A percentile compares a stretch with the other conserved stretches of the same genome.
Evolutionary conservation across 2,329 filamentous ascomycete genomes (phyloP).

Genomic region (Cordyceps cicadae): DNA sequence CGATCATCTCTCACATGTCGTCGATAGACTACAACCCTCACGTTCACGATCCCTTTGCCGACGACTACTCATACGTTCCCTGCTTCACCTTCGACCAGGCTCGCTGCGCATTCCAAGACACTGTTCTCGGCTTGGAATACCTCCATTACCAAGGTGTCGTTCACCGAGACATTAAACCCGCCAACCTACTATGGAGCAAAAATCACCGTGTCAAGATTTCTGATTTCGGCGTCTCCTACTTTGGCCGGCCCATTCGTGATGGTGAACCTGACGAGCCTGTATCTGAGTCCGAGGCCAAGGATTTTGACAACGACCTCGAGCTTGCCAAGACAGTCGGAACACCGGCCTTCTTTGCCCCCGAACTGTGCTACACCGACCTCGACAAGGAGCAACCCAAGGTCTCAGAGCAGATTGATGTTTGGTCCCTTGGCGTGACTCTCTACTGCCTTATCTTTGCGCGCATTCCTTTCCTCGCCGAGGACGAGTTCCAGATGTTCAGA

Average conservation of each 20-base stretch:
- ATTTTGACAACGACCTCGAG: conserved; percentile 88
- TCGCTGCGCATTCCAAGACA: conserved; percentile 81
- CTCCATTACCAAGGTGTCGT: conserved; percentile 81
- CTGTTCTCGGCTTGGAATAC: conserved; percentile 87
- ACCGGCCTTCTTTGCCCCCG: conserved; percentile 93
- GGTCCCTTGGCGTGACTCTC: conserved; percentile 91
- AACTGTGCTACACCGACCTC: conserved; percentile 82
- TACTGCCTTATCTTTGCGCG: conserved; percentile 93
- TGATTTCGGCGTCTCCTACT: conserved; percentile 96
- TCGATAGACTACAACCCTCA: conserved; percentile 51
- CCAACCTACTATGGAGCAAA: conserved; percentile 80
- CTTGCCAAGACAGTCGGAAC: conserved; percentile 98
- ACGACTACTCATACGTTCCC: conserved; percentile 88
- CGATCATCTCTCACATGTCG: conserved; percentile 62
- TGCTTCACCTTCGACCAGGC: conserved; percentile 82
- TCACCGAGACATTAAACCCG: conserved; percentile 78
- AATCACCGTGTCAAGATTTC: conserved; percentile 92
- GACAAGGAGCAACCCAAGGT: conserved; percentile 65
- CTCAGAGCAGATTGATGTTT: conserved; percentile 91
- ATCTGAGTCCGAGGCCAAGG: conserved; percentile 73
- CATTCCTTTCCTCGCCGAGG: conserved; percentile 85
- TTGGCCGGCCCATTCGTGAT: conserved; percentile 78
- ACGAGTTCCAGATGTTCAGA: conserved; percentile 85
- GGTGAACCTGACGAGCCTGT: conserved; percentile 67
- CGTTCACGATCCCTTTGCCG: conserved; percentile 60